Conservation (phyloP, 2,329 filamentous ascomycete genomes). For the Colletotrichum trifolii region DNA sequence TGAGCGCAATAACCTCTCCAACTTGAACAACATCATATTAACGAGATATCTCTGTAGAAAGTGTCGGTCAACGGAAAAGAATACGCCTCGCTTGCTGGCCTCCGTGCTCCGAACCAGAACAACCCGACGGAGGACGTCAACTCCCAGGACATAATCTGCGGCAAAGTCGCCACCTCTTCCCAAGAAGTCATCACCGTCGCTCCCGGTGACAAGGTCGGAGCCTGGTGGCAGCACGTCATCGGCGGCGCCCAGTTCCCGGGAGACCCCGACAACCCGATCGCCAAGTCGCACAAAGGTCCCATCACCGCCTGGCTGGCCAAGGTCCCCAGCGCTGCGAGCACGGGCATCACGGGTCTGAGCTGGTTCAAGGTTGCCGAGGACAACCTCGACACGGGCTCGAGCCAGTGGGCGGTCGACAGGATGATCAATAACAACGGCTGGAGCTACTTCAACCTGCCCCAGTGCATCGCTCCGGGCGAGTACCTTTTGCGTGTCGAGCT, state of each 20-base stretch:
- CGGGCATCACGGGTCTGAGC: slow-evolving; percentile 49
- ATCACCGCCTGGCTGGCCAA: slow-evolving; percentile 65
- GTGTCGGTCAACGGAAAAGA: slow-evolving; percentile 34
- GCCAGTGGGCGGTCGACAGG: slow-evolving; percentile 61
- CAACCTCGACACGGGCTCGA: slow-evolving; percentile 53
- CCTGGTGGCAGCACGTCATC: slow-evolving; percentile 65
- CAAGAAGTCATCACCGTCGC: slow-evolving; percentile 58
- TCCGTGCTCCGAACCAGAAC: slow-evolving; percentile 50
- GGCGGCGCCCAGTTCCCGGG: slow-evolving; percentile 61
- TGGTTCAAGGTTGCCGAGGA: slow-evolving; percentile 57
- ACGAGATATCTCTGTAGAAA: background rate
- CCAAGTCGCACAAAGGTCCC: slow-evolving; percentile 64
- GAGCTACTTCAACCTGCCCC: slow-evolving; percentile 60
- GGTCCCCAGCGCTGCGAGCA: slow-evolving; percentile 60
- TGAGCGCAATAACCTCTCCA: background rate
- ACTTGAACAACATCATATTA: background rate
- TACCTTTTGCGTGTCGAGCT: slow-evolving; percentile 67
- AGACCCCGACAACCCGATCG: slow-evolving; percentile 65
- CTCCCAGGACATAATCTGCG: slow-evolving; percentile 62
- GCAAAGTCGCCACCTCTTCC: slow-evolving; percentile 54
- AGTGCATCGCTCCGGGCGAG: slow-evolving; percentile 62
- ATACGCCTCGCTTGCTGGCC: slow-evolving; percentile 32
- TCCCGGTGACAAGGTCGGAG: slow-evolving; percentile 62
- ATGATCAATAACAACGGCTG: slow-evolving; percentile 57
- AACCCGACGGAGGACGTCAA: slow-evolving; percentile 63